phyloP scores from a whole-genome alignment of 495 filamentous ascomycete species.

The Xylaria longipes region DNA sequence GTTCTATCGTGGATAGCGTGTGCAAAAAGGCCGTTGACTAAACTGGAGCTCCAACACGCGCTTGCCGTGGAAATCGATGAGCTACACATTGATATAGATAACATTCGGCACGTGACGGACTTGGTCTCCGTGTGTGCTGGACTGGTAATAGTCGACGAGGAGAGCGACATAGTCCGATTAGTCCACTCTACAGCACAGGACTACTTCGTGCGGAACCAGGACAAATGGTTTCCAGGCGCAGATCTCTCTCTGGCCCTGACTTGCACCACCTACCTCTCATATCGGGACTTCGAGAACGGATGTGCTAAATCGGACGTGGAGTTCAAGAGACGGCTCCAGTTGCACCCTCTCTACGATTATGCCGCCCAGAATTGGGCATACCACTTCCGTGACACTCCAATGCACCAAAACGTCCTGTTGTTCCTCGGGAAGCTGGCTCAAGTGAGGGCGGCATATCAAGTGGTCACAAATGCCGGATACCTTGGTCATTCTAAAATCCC shows the following conservation, averaged over 20 bases:
- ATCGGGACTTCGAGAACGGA: not conserved
- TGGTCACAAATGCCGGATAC: not conserved
- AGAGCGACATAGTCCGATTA: slow-evolving; percentile 43
- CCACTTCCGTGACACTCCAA: slow-evolving; percentile 38
- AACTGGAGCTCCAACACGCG: slow-evolving; percentile 55
- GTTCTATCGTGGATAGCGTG: slow-evolving; percentile 55
- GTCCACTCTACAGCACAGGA: slow-evolving; percentile 19
- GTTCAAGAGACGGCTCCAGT: slow-evolving; percentile 30
- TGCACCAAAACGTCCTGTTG: not conserved
- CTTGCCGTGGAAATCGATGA: slow-evolving; percentile 47
- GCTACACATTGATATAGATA: slow-evolving; percentile 45
- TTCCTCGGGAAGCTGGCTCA: slow-evolving; percentile 34
- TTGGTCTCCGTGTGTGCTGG: slow-evolving; percentile 60
- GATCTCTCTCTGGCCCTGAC: not conserved
- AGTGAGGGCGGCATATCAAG: not conserved
- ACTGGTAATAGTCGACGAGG: slow-evolving; percentile 56
- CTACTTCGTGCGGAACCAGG: not conserved
- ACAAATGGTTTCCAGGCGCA: not conserved
- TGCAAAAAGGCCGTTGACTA: slow-evolving; percentile 47
- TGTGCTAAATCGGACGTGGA: not conserved
- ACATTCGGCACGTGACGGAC: slow-evolving; percentile 45
- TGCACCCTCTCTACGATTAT: slow-evolving; percentile 51
- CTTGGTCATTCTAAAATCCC: not conserved
- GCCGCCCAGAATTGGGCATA: slow-evolving; percentile 53
- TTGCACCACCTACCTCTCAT: slow-evolving; percentile 7